Evolutionary conservation across 2,329 filamentous ascomycete species (phyloP), one percentile per base, ranked within the genome.

Genomic region (Tolypocladium ophioglossoides): DNA sequence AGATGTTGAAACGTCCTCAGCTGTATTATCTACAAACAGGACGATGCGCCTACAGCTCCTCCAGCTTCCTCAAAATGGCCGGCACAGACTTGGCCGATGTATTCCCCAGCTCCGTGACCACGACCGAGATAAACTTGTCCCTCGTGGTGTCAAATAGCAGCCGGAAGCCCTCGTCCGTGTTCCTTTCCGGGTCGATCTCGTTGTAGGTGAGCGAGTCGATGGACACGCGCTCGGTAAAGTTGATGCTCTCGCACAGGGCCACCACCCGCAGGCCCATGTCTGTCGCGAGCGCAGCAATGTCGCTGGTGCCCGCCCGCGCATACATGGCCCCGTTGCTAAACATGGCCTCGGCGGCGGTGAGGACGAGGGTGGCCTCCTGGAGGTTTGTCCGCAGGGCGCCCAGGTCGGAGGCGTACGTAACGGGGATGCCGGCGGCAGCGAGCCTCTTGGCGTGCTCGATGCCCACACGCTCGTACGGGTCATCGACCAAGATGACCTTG

Each of bases 141-240:
- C 86, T 87, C 1, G 94, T 99, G 50, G 92, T 89, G 68, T 99
- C 94, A 66, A 95, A 96, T 71, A 97, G 83, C 56, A 96, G 78
- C 20, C 80, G 70, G 66, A 83, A 81, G 4, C 70, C 72, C 40
- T 74, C 73, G 20, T 72, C 71, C 18, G 76, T 74, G 72, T 72
- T 89, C 78, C 69, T 87, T 82, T 70, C 89, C 65, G 68, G 91
- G 79, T 72, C 91, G 58, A 96, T 86, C 74, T 99, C 94, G 69
- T 99, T 99, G 64, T 90, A 86, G 44, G 94, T 92, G 60, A 97
- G 89, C 27, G 90, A 92, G 71, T 97, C 94, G 16, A 95, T 83
- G 8, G 90, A 88, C 12, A 96, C 89, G 55, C 90, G 86, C 85
- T 73, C 80, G 34, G 64, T 94, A 68, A 97, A 96, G 72, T 97